Conservation (phyloP, 257 asterid genomes). For the Avicennia marina region DNA sequence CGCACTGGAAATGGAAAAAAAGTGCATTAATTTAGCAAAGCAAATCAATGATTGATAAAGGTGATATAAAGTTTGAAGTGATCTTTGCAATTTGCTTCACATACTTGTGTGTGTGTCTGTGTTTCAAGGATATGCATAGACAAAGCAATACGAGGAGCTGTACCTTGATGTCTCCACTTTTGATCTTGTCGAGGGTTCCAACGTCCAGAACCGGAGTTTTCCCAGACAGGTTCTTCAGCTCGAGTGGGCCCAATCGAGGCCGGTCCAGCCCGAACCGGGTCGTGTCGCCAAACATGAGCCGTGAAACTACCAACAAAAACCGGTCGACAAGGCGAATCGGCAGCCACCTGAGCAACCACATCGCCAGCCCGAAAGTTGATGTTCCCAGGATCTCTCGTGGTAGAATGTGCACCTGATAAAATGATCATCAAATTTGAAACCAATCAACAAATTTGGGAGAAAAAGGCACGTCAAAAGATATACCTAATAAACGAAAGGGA, state of each 20-base stretch:
- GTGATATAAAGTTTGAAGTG: conserved; percentile 3
- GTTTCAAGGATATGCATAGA: too few species aligned
- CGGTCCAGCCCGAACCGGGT: conserved; percentile 50
- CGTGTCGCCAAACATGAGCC: conserved; percentile 61
- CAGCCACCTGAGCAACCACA: conserved; percentile 75
- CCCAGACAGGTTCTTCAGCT: conserved; percentile 57
- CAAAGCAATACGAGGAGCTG: conserved; percentile 5
- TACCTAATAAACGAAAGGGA: too few species aligned
- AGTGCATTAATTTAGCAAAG: neutral
- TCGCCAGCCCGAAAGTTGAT: conserved; percentile 77
- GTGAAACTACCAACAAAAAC: conserved; percentile 40
- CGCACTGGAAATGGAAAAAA: conserved; percentile 20
- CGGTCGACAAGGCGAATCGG: conserved; percentile 65
- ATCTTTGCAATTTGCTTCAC: neutral
- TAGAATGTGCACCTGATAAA: conserved; percentile 79
- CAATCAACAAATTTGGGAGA: too few species aligned
- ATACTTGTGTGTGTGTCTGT: too few species aligned
- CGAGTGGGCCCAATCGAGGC: conserved; percentile 54
- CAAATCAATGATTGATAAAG: conserved; percentile 27
- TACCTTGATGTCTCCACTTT: conserved; percentile 74
- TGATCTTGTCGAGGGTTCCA: conserved; percentile 71
- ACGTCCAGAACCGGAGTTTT: conserved; percentile 68
- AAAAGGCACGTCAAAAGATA: too few species aligned
- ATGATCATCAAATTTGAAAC: too few species aligned
- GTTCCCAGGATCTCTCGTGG: conserved; percentile 78